Conservation (phyloP, 176 grass and related monocot genomes). For the Elymus sibiricus region DNA sequence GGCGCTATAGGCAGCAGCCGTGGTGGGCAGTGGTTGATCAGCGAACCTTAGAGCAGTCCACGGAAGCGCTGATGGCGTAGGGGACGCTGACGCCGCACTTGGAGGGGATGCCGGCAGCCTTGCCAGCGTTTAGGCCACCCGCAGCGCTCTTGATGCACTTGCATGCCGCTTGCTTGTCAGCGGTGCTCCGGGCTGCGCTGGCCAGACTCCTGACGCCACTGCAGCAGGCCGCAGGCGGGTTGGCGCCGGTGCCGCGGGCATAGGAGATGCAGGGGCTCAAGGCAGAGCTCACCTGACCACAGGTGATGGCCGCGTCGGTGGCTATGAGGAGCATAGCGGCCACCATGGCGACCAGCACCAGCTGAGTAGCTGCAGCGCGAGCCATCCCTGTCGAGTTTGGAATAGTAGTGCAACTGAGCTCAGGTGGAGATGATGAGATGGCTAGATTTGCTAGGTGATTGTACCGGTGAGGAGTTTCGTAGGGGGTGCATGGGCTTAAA, state of each 20-base stretch:
- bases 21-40: neutral
- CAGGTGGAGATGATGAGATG: too few species aligned
- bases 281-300: slow-evolving; percentile 17
- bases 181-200: neutral
- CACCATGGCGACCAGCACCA: neutral
- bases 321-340: slow-evolving; percentile 1
- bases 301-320: neutral
- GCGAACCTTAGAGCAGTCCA: slow-evolving; percentile 24
- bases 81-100: slow-evolving; percentile 42
- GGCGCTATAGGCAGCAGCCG: too few species aligned
- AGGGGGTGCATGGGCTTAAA: too few species aligned
- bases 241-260: neutral
- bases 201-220: slow-evolving; percentile 17
- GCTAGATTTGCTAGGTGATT: too few species aligned
- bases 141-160: slow-evolving; percentile 28
- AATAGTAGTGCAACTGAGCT: too few species aligned
- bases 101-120: slow-evolving; percentile 21
- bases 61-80: slow-evolving; percentile 40
- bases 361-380: neutral
- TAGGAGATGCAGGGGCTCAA: slow-evolving; percentile 18
- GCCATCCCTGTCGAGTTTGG: neutral
- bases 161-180: slow-evolving; percentile 26
- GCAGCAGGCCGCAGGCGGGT: slow-evolving; percentile 3
- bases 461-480: too few species aligned
- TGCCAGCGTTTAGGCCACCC: neutral